These are phyloP conservation scores for Sisymbrium irio DNA, from an alignment of 345 rosid species.

Conservation along the genomic window DNA sequence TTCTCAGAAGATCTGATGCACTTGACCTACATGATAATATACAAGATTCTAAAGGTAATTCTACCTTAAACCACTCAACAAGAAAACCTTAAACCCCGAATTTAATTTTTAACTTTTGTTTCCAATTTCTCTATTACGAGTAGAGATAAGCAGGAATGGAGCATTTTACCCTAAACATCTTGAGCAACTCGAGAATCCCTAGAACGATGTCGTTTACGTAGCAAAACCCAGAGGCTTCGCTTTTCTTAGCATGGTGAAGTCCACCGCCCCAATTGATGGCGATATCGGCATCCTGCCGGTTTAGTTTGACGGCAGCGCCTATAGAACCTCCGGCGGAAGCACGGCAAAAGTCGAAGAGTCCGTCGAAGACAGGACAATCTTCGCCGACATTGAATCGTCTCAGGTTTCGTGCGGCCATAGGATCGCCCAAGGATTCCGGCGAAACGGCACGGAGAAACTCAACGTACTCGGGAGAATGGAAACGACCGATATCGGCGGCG, in stretches of 20 bases:
- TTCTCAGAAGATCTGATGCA: neutral
- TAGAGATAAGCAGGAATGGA: neutral
- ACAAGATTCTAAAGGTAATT: neutral
- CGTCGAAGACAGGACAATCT: constrained; percentile 79
- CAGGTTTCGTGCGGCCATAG: constrained; percentile 47
- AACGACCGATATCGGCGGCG: constrained; percentile 65
- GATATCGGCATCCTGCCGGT: constrained; percentile 82
- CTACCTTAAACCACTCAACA: neutral
- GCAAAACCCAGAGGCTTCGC: constrained; percentile 98
- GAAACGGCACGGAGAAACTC: constrained; percentile 73
- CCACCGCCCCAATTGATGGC: constrained; percentile 99
- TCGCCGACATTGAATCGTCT: constrained; percentile 96
- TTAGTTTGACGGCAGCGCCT: constrained; percentile 91
- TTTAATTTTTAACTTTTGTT: too few relatives aligned
- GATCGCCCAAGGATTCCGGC: constrained; percentile 61
- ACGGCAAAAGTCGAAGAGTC: constrained; percentile 85
- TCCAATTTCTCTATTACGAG: neutral
- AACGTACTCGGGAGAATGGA: constrained; percentile 84
- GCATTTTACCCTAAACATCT: constrained; percentile 72
- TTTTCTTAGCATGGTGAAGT: constrained; percentile 95
- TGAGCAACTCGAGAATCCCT: constrained; percentile 92
- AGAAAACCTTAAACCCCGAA: constrained; percentile 4
- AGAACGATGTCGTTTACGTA: constrained; percentile 94
- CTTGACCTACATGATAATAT: neutral
- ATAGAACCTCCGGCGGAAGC: constrained; percentile 98